Conservation (phyloP, 1,139 yeast species). For the Scheffersomyces quercinus region DNA sequence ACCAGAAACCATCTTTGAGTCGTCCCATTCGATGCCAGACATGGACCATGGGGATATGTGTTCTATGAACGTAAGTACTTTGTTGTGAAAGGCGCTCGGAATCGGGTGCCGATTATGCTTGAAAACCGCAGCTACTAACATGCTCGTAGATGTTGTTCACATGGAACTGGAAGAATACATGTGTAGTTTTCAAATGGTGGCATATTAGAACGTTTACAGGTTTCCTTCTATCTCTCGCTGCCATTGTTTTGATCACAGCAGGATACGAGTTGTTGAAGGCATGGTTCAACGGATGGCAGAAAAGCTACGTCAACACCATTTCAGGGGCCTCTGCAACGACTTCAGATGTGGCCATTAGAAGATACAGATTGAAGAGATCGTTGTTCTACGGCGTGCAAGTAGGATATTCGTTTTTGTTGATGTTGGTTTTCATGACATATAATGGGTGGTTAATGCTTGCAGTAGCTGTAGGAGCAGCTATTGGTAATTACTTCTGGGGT, state of each 20-base stretch:
- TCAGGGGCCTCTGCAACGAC: conserved; percentile 16
- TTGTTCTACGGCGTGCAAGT: conserved; percentile 69
- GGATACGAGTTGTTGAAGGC: conserved; percentile 62
- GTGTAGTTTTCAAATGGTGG: conserved; percentile 81
- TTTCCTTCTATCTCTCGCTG: conserved; percentile 52
- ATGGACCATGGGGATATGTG: conserved; percentile 45
- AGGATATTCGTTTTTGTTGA: conserved; percentile 72
- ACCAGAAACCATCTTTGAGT: background rate
- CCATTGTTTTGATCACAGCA: conserved; percentile 50
- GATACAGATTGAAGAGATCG: conserved; percentile 35
- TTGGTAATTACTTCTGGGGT: conserved; percentile 69
- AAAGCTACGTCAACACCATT: conserved; percentile 10
- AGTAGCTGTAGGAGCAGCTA: conserved; percentile 65
- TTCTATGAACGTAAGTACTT: conserved; percentile 52
- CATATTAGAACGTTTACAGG: conserved; percentile 57
- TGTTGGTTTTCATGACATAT: conserved; percentile 83
- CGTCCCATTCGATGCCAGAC: conserved; percentile 26
- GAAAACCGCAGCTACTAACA: conserved; percentile 8
- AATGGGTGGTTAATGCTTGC: conserved; percentile 83
- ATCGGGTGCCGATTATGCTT: background rate
- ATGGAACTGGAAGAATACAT: conserved; percentile 73
- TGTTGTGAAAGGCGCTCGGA: background rate
- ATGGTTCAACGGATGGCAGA: conserved; percentile 34
- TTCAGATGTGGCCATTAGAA: conserved; percentile 13
- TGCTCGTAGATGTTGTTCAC: conserved; percentile 67